phyloP scores from a whole-genome alignment of 116 monocot species.

The Zostera marina region DNA sequence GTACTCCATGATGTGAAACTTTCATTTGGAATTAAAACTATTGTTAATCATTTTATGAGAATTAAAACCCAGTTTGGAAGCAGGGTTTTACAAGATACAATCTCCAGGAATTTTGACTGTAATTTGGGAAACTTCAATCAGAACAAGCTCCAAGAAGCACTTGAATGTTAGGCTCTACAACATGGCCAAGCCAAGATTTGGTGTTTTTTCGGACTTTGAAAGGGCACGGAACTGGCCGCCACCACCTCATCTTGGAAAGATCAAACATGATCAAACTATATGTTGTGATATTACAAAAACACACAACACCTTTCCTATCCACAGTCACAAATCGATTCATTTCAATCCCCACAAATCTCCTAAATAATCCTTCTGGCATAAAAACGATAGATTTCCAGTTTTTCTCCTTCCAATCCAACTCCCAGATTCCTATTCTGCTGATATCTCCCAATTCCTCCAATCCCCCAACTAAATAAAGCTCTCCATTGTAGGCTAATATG shows the following conservation, averaged over 20 bases:
- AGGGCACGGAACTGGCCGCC: slow-evolving; percentile 13
- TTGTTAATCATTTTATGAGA: too few relatives aligned
- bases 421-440: slow-evolving; percentile 19
- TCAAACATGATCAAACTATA: slow-evolving; percentile 20
- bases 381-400: slow-evolving; percentile 15
- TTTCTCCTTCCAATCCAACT: slow-evolving; percentile 13
- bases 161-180: slow-evolving; percentile 16
- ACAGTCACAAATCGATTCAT: slow-evolving; percentile 19
- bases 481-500: slow-evolving; percentile 12
- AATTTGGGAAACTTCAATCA: too few relatives aligned
- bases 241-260: slow-evolving; percentile 22
- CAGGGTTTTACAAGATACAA: too few relatives aligned
- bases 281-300: slow-evolving; percentile 21
- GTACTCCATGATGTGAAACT: too few relatives aligned
- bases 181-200: slow-evolving; percentile 24
- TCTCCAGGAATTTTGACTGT: too few relatives aligned
- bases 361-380: slow-evolving; percentile 27
- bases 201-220: not conserved
- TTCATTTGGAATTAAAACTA: too few relatives aligned
- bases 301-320: slow-evolving; percentile 24
- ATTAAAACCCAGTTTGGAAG: too few relatives aligned
- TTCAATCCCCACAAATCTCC: slow-evolving; percentile 8
- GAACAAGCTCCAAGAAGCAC: not conserved
- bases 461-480: slow-evolving; percentile 26
- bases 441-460: slow-evolving; percentile 26